phyloP scores from a whole-genome alignment of 441 rosid genomes.

The Euphorbia celastroides region DNA sequence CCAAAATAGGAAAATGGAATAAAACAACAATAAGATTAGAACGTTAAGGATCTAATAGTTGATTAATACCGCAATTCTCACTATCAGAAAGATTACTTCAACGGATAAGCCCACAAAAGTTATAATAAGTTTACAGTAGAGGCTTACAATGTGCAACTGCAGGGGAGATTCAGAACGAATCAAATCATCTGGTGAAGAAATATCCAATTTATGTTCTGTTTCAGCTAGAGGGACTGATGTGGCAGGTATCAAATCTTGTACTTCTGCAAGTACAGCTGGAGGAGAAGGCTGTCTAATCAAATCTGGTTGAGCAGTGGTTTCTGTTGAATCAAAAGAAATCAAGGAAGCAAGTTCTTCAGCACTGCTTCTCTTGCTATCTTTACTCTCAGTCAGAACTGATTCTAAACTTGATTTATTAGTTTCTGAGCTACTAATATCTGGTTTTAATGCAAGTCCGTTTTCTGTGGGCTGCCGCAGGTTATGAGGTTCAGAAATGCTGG shows the following conservation, averaged over 20 bases:
- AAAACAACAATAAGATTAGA: not conserved
- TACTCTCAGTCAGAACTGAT: slow-evolving; percentile 22
- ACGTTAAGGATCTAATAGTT: not conserved
- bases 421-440: slow-evolving; percentile 32
- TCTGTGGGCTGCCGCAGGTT: slow-evolving; percentile 36
- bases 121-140: slow-evolving; percentile 8
- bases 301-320: slow-evolving; percentile 34
- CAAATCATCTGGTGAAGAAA: slow-evolving; percentile 46
- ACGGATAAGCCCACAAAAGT: slow-evolving; percentile 9
- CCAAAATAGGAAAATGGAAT: not conserved
- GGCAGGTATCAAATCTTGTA: slow-evolving; percentile 66
- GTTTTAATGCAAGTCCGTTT: slow-evolving; percentile 32
- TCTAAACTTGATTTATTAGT: slow-evolving; percentile 36
- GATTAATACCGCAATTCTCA: not conserved
- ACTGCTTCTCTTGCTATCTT: slow-evolving; percentile 31
- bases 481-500: slow-evolving; percentile 29
- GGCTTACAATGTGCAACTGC: slow-evolving; percentile 86
- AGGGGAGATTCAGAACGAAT: slow-evolving; percentile 66
- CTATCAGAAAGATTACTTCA: not conserved
- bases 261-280: slow-evolving; percentile 91
- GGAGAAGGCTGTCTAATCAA: slow-evolving; percentile 88
- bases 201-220: slow-evolving; percentile 40
- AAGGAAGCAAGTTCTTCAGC: slow-evolving; percentile 56
- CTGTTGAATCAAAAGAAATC: slow-evolving; percentile 87
- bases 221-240: slow-evolving; percentile 42